These are phyloP conservation scores for Epichloe uncinata DNA, from an alignment of 2,329 filamentous ascomycete genomes.

Conservation along the genomic window DNA sequence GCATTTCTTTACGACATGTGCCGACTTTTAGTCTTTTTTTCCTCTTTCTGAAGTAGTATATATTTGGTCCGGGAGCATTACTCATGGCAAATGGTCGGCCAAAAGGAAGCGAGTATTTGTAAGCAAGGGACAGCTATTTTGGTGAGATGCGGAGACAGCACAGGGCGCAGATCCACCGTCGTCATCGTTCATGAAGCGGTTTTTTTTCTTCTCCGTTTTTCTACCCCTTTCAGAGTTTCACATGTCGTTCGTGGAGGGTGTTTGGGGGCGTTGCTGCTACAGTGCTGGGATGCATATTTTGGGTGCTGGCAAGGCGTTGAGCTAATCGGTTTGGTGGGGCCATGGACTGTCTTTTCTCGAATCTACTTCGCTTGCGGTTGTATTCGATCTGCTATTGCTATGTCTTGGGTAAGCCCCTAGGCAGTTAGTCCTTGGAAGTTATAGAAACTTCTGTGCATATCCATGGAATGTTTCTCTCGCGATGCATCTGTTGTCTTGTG, in stretches of 20 bases:
- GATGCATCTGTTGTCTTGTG: no score
- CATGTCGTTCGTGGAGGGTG: not conserved
- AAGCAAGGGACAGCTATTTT: not conserved
- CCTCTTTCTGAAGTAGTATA: not conserved
- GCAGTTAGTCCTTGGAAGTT: no score
- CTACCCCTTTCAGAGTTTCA: not conserved
- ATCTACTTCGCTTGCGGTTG: no score
- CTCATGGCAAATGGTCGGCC: not conserved
- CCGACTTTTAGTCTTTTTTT: not conserved
- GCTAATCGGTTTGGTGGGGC: not conserved
- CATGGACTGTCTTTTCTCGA: no score
- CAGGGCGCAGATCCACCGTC: not conserved
- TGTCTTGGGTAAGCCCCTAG: no score
- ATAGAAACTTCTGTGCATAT: no score
- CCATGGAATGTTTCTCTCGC: no score
- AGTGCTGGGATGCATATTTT: not conserved
- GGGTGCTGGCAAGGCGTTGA: not conserved
- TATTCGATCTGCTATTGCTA: no score
- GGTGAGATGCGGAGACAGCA: not conserved
- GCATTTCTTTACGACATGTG: not conserved
- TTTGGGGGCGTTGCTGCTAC: conserved; percentile 2
- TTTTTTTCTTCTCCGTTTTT: no score
- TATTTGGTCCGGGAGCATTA: not conserved
- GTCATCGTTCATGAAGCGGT: not conserved
- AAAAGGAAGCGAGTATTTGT: not conserved